phyloP scores from a whole-genome alignment of 805 yeast genomes.

The Saturnispora saitoi region DNA sequence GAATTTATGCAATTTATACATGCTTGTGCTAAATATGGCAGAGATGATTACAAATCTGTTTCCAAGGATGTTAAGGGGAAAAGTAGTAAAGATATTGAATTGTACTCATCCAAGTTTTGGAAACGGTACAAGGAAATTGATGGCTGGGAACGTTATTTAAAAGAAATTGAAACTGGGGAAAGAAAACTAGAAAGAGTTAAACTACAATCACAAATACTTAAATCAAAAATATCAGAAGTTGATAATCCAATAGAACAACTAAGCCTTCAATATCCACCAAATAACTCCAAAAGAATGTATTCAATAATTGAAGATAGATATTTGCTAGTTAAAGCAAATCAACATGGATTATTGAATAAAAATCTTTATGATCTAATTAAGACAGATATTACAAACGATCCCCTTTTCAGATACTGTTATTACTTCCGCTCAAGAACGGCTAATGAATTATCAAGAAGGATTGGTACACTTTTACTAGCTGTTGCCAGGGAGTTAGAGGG shows the following conservation, averaged over 20 bases:
- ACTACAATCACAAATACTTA: conserved; percentile 48
- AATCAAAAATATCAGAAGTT: conserved; percentile 42
- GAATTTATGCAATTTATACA: conserved; percentile 68
- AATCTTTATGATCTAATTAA: conserved; percentile 56
- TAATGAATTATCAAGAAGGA: conserved; percentile 63
- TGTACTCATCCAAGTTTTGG: conserved; percentile 61
- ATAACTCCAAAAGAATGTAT: conserved; percentile 67
- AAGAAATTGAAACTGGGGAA: conserved; percentile 69
- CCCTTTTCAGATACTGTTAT: conserved; percentile 65
- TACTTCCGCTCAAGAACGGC: conserved; percentile 62
- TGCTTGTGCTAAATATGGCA: conserved; percentile 59
- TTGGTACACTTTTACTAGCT: conserved; percentile 57
- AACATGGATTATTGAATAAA: conserved; percentile 54
- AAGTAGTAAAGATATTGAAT: conserved; percentile 47
- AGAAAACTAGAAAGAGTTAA: conserved; percentile 49
- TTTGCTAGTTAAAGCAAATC: conserved; percentile 49
- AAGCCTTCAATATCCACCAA: conserved; percentile 69
- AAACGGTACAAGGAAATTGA: conserved; percentile 47
- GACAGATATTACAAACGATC: conserved; percentile 51
- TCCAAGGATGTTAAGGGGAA: conserved; percentile 50
- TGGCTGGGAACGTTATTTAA: conserved; percentile 60
- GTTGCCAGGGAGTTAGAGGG: conserved; percentile 64
- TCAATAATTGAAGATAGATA: conserved; percentile 65
- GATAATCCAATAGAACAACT: conserved; percentile 57
- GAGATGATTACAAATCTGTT: conserved; percentile 41